Percentiles rank a stretch among this genome's conserved stretches.
Evolutionary conservation across 1,139 yeast genomes (phyloP).

Genomic region (Trichomonascaceae sp.): DNA sequence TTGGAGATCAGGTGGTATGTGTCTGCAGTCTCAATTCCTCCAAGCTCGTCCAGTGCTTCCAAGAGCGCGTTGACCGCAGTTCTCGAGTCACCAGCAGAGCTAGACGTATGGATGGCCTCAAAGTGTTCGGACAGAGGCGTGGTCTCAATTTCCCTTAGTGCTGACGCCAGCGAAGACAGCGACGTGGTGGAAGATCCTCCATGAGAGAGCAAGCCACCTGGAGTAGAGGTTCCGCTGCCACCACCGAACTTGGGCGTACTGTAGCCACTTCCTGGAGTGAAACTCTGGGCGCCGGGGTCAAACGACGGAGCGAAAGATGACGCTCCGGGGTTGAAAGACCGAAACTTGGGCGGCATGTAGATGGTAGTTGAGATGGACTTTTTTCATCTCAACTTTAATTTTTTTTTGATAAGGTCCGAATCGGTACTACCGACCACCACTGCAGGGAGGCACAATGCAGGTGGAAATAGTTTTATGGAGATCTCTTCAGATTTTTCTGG

Average conservation of each 20-base stretch:
- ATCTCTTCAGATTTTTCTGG: too few species aligned
- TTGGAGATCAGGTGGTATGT: conserved; percentile 59
- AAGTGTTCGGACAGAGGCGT: conserved; percentile 60
- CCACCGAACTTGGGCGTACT: conserved; percentile 2
- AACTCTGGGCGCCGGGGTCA: background rate
- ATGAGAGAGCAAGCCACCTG: conserved; percentile 2
- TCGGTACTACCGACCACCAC: too few species aligned
- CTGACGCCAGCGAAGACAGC: conserved; percentile 56
- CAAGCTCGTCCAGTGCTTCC: conserved; percentile 34
- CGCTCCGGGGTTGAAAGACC: background rate
- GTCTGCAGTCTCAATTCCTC: conserved; percentile 34
- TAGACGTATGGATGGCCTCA: conserved; percentile 40
- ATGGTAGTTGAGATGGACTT: too few species aligned
- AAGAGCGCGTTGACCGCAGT: conserved; percentile 46
- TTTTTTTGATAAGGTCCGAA: too few species aligned
- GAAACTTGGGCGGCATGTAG: background rate
- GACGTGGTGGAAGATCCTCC: conserved; percentile 47
- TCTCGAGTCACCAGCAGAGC: conserved; percentile 52
- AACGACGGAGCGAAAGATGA: background rate
- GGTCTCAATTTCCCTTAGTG: conserved; percentile 50
- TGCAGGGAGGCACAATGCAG: too few species aligned
- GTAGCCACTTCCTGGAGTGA: conserved; percentile 3
- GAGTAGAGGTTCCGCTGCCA: conserved; percentile 4
- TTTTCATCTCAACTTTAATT: too few species aligned
- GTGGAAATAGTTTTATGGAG: too few species aligned